These are phyloP conservation scores for Thelonectria olida DNA, from an alignment of 2,329 filamentous ascomycete genomes.

Conservation along the genomic window DNA sequence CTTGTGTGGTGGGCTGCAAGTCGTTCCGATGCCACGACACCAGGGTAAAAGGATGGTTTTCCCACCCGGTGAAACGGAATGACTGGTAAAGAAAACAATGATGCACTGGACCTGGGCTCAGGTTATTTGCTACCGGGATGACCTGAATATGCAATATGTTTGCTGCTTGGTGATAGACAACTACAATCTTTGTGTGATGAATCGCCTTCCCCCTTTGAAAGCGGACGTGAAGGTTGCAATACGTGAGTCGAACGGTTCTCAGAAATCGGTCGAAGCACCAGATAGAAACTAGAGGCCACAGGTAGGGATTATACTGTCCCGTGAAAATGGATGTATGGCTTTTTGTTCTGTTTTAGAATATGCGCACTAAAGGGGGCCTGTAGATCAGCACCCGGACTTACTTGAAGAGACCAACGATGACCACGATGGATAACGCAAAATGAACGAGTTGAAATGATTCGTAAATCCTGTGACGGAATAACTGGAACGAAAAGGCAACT, in stretches of 20 bases:
- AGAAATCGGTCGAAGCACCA: constrained; percentile 1
- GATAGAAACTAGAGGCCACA: neutral
- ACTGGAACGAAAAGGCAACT: neutral
- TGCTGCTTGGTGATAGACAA: neutral
- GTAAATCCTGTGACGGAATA: neutral
- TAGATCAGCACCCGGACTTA: too few species aligned
- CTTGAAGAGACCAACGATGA: neutral
- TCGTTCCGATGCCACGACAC: neutral
- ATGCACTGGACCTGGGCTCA: neutral
- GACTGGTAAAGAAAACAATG: neutral
- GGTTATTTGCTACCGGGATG: neutral
- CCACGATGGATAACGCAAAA: neutral
- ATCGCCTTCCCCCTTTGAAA: neutral
- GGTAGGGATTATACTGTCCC: neutral
- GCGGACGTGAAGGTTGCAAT: neutral
- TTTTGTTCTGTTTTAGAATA: too few species aligned
- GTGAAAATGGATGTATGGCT: neutral
- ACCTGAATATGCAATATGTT: neutral
- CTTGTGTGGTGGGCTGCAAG: neutral
- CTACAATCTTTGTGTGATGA: neutral
- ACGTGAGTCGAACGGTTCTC: neutral
- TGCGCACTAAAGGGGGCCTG: too few species aligned
- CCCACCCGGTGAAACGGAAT: neutral
- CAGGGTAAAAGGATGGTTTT: neutral
- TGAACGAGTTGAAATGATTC: neutral